phyloP scores from a whole-genome alignment of 768 basidiomycete genomes.

The Termitomyces sp. region DNA sequence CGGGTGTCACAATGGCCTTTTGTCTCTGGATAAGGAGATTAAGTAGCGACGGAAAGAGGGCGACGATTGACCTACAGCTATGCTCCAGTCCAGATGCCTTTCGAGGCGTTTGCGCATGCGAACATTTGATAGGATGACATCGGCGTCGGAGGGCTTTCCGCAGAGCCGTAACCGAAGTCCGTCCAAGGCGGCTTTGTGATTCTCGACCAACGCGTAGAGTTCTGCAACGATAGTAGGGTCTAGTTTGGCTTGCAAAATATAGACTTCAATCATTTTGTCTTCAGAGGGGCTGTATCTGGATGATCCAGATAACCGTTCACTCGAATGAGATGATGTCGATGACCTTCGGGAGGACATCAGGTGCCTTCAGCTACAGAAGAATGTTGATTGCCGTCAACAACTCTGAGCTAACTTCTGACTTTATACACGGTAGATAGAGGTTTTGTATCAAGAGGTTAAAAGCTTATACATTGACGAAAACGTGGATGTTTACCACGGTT shows the following conservation, averaged over 20 bases:
- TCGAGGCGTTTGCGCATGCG: slow-evolving; percentile 64
- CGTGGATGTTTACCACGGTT: background rate
- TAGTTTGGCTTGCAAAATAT: slow-evolving; percentile 34
- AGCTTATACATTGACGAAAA: background rate
- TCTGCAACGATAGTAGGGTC: slow-evolving; percentile 25
- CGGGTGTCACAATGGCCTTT: slow-evolving; percentile 63
- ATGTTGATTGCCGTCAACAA: background rate
- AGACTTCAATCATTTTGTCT: slow-evolving; percentile 18
- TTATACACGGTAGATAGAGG: too few relatives aligned
- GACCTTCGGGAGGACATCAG: background rate
- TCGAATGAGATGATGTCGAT: background rate
- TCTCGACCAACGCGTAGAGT: slow-evolving; percentile 30
- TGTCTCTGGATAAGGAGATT: slow-evolving; percentile 36
- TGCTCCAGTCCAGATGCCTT: slow-evolving; percentile 58
- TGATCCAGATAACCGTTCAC: background rate
- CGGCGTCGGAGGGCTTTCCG: slow-evolving; percentile 38
- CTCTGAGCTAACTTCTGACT: background rate
- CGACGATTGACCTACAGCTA: slow-evolving; percentile 44
- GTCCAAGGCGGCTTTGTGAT: background rate
- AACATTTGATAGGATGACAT: slow-evolving; percentile 62
- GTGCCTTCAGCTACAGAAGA: background rate
- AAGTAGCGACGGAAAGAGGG: slow-evolving; percentile 1
- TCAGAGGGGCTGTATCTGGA: background rate
- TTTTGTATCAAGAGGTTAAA: background rate
- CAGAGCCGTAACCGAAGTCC: slow-evolving; percentile 28